Evolutionary conservation across 257 asterid species (phyloP), one percentile per base, ranked within the genome.

Genomic region (Anisodus tanguticus): DNA sequence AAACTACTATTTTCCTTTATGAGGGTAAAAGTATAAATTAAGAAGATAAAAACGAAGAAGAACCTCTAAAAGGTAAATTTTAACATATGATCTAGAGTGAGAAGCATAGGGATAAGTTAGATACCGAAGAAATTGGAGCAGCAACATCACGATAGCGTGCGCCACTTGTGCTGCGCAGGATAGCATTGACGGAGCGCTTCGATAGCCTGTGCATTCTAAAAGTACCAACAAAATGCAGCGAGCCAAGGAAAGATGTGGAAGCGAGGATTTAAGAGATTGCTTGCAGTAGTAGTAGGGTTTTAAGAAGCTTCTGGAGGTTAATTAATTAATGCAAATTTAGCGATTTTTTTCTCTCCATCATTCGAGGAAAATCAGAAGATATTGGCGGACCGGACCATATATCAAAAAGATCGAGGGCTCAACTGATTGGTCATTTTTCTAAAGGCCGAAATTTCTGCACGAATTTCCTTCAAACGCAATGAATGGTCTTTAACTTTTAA

Each of bases 171-270:
- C 64, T 53, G 49, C 90, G 93, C 83, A 94, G 89, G 69, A 92
- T 17, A 8, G 94, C 63, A 55, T 92, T 86, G 88, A 91, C 87
- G 59, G 97, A 89, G 58, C 97, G 98, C 88, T 90, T 90, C 43
- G 97, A 83, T 15, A 94, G 79, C 86, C 89, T 87, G 84, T 92
- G 93, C 98, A 95, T 95, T 54, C 11, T 31, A 31, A 31, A 31
- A 57, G 19, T 58, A 79, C 83, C 15, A 59, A 4, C 6, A 5
- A 41, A 41, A 41, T 4, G 5, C 6, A 3, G 45, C 6, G 5
- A 3, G 4, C 45, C 45, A 41, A 41, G 45, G 0, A 5, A 2
- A 41, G 45, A 41, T 3, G 6, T 41, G 45, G 5, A 41, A 41
- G 45, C 45, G 45, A 41, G 45, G 45, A 6, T 41, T 41, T 41